Percentiles rank a stretch among this genome's conserved stretches.
These are phyloP conservation scores for Amborella trichopoda DNA, from an alignment of 164 flowering plant species.

Conservation along the genomic window DNA sequence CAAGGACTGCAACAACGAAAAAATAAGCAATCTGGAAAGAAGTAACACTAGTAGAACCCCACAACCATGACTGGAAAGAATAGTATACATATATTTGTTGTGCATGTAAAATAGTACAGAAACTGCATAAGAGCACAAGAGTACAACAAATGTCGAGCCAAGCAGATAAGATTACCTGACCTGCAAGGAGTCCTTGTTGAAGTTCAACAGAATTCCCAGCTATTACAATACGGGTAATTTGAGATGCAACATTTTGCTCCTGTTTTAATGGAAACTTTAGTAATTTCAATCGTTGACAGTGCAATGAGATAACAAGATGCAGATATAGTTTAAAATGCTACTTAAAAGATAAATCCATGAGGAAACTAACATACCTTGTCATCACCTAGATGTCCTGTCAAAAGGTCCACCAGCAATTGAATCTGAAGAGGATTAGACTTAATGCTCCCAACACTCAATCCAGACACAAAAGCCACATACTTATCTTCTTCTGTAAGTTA, in stretches of 20 bases:
- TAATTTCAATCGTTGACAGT: no score
- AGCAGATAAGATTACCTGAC: constrained; percentile 70
- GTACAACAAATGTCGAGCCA: no score
- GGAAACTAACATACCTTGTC: constrained; percentile 40
- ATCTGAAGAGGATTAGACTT: constrained; percentile 66
- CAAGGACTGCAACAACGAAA: constrained; percentile 36
- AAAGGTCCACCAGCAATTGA: constrained; percentile 93
- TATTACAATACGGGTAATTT: constrained; percentile 79
- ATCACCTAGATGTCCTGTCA: constrained; percentile 95
- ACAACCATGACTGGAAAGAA: no score
- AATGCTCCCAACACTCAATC: constrained; percentile 61
- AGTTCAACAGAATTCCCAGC: constrained; percentile 85
- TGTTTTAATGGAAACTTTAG: no score
- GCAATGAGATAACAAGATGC: no score
- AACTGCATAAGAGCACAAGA: no score
- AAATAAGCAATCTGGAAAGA: not conserved
- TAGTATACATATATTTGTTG: no score
- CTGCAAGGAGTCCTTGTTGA: constrained; percentile 51
- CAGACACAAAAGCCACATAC: constrained; percentile 80
- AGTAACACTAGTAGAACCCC: no score
- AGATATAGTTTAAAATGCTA: no score
- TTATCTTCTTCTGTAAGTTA: constrained; percentile 86
- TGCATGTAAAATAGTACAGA: no score
- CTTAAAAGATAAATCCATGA: not conserved
- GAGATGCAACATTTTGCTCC: constrained; percentile 79